Evolutionary conservation across 306 rosid genomes (phyloP), one percentile per base, ranked within the genome.

Genomic region (Potentilla sterilis): DNA sequence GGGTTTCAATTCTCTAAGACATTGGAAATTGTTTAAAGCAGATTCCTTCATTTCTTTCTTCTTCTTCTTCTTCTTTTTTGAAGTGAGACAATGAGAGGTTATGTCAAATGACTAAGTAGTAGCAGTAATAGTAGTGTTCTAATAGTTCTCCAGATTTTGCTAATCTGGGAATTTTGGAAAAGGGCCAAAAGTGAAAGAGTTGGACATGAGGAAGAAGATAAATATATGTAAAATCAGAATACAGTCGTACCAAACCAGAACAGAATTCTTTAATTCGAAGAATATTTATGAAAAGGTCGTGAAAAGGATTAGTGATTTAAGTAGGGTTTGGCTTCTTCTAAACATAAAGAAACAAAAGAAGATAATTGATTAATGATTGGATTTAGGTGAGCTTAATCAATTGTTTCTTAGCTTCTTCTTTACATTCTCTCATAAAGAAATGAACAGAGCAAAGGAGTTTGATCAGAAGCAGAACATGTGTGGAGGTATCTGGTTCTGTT

Each of bases 11-110:
- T 7, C 48, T 65, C 59, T 40, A 61, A 44, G 44, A 52, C 77
- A 1, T 73, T 5, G 83, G 83, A 57, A 79, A 81, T 81, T 73
- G 75, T 80, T 72, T 55, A 81, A 81, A 83, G 78, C 54, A 63
- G 67, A 78, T 78, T 78, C 65, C 15, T 24, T 35, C 7, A 1
- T 22, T 12, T 67, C 40, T 68, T 19, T 38, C 80, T 74, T 82
- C 70, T 63, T 70, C 51, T 44, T 52, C 28, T 24, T 19, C 57
- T 8, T 21, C 18, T 16, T 38, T 54, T 1, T 72, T 47, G 13
- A 63, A 19, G 32, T 22, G 12, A 16, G 46, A 16, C 16, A 32
- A 66, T 47, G 40, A 54, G 6, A n/a, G 43, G 49, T 13, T 35
- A 18, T 19, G 43, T 38, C 42, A 22, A 22, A 57, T 34, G 22